Evolutionary conservation across 208 protist species (phyloP).

Genomic region (Trypanosoma cruzi): DNA sequence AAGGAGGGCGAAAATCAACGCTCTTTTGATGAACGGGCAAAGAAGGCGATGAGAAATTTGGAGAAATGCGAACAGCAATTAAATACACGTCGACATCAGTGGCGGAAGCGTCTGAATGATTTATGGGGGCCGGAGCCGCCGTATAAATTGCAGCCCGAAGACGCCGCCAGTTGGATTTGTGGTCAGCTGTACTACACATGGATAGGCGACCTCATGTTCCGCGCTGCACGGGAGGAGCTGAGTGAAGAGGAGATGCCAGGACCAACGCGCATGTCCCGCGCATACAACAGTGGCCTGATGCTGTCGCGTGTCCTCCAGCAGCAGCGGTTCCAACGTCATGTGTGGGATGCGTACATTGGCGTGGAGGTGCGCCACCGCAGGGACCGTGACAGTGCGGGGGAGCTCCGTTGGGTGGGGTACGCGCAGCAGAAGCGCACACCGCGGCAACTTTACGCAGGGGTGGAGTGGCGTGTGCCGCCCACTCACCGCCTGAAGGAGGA

Average conservation of each 20-base stretch:
- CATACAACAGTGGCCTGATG: slow-evolving; percentile 27
- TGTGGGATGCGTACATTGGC: slow-evolving; percentile 43
- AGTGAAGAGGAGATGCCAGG: slow-evolving; percentile 31
- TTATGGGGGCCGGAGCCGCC: slow-evolving; percentile 30
- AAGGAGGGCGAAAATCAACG: background rate
- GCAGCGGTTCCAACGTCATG: slow-evolving; percentile 34
- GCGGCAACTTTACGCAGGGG: slow-evolving; percentile 53
- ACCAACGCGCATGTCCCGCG: slow-evolving; percentile 20
- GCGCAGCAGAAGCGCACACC: slow-evolving; percentile 48
- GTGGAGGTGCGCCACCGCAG: slow-evolving; percentile 23
- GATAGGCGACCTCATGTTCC: slow-evolving; percentile 34
- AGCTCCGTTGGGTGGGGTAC: slow-evolving; percentile 63
- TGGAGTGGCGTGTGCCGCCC: slow-evolving; percentile 56
- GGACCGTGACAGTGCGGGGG: slow-evolving; percentile 20
- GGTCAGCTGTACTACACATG: slow-evolving; percentile 40
- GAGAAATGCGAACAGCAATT: background rate
- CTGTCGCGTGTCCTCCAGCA: slow-evolving; percentile 29
- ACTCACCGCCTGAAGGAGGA: slow-evolving; percentile 19
- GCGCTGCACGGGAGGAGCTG: slow-evolving; percentile 36
- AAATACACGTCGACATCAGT: background rate
- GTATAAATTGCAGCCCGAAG: slow-evolving; percentile 33
- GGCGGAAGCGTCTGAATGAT: background rate
- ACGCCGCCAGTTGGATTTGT: slow-evolving; percentile 18
- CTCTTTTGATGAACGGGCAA: background rate
- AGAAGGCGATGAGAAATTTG: background rate